A percentile compares a stretch with the other conserved stretches of the same genome.
phyloP scores from a whole-genome alignment of 768 basidiomycete species.

The Agaricus bisporus region DNA sequence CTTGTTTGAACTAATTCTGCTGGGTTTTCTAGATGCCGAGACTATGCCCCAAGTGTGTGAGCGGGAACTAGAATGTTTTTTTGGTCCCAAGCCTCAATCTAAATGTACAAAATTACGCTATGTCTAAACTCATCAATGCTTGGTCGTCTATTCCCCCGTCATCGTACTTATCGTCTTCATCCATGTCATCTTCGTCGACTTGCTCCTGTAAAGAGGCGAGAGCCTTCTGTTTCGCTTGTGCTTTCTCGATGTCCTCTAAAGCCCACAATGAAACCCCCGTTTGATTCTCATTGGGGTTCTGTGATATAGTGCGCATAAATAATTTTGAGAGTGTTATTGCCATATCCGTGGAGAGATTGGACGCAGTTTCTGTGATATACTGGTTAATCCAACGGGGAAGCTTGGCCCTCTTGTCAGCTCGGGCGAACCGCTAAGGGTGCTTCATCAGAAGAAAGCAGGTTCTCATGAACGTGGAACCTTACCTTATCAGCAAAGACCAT shows the following conservation, averaged over 20 bases:
- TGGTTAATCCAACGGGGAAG: conserved; percentile 99
- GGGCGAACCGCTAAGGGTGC: conserved; percentile 69
- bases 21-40: neutral
- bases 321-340: conserved; percentile 89
- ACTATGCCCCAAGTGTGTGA: neutral
- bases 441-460: neutral
- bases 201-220: conserved; percentile 46
- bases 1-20: neutral
- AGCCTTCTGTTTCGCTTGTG: conserved; percentile 76
- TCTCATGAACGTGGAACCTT: neutral
- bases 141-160: conserved; percentile 65
- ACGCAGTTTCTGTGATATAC: conserved; percentile 97
- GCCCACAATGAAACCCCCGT: conserved; percentile 96
- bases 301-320: conserved; percentile 98
- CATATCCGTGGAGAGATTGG: conserved; percentile 98
- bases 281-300: conserved; percentile 94
- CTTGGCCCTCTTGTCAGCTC: conserved; percentile 91
- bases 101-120: neutral
- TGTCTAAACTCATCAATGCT: conserved; percentile 46
- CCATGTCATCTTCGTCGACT: conserved; percentile 25
- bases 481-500: conserved; percentile 99
- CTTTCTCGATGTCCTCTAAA: conserved; percentile 82
- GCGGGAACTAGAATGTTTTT: neutral
- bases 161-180: conserved; percentile 57
- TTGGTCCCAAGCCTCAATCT: neutral